phyloP scores from a whole-genome alignment of 2,329 filamentous ascomycete genomes.

The Ceratocystis diversiconidia region DNA sequence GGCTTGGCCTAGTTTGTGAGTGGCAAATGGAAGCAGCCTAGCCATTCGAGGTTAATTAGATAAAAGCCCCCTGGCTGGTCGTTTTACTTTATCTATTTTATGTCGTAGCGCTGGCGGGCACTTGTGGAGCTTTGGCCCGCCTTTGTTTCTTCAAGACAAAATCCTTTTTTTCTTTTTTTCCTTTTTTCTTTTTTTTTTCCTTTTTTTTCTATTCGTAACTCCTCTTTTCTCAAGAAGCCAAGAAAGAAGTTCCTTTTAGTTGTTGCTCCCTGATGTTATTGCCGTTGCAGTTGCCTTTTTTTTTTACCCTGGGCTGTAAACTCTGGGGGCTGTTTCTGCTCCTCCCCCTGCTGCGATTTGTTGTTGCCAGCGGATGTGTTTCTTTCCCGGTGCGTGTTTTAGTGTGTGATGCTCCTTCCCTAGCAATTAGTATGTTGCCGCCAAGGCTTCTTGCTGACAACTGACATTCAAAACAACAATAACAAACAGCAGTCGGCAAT shows the following conservation, averaged over 20 bases:
- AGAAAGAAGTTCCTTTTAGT: too few species aligned
- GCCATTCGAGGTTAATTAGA: neutral
- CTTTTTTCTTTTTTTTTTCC: too few species aligned
- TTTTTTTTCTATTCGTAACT: too few species aligned
- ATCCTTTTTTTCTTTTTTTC: too few species aligned
- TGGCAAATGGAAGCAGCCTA: neutral
- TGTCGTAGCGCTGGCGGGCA: neutral
- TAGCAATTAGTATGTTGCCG: neutral
- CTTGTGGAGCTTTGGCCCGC: neutral
- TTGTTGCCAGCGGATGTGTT: neutral
- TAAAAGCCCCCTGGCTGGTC: neutral
- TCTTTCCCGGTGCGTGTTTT: neutral
- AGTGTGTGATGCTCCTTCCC: neutral
- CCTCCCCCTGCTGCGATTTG: neutral
- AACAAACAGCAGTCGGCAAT: neutral
- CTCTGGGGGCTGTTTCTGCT: too few species aligned
- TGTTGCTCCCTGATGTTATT: neutral
- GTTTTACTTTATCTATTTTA: neutral
- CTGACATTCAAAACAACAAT: neutral
- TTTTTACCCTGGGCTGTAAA: too few species aligned
- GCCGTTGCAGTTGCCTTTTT: neutral
- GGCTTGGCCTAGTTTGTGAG: neutral
- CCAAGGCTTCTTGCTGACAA: neutral
- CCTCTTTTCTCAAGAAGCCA: too few species aligned
- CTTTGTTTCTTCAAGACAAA: too few species aligned